A percentile compares a stretch with the other conserved stretches of the same genome.
These are phyloP conservation scores for Butyriboletus loyo DNA, from an alignment of 768 basidiomycete genomes.

Conservation along the genomic window DNA sequence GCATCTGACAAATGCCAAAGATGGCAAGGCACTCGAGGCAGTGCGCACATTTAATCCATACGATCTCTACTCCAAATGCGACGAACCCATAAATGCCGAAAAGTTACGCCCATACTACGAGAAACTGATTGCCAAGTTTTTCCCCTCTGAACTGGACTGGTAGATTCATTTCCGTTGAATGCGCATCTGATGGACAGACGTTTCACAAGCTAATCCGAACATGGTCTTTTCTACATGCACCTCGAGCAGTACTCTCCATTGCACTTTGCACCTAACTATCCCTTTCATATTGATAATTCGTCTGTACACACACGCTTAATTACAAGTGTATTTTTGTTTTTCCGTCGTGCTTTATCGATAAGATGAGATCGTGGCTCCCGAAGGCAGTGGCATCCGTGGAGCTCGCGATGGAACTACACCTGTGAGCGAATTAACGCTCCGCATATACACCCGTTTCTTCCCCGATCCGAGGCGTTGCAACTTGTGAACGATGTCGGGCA, in stretches of 20 bases:
- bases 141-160: conserved; percentile 82
- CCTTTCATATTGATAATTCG: too few relatives aligned
- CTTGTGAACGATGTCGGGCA: conserved; percentile 11
- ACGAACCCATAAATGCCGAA: conserved; percentile 59
- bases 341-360: conserved; percentile 10
- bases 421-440: neutral
- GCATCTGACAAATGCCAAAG: conserved; percentile 75
- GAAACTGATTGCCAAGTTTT: conserved; percentile 78
- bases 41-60: conserved; percentile 91
- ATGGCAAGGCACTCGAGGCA: conserved; percentile 60
- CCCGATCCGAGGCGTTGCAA: neutral
- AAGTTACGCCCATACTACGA: conserved; percentile 82
- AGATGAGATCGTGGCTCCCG: conserved; percentile 6
- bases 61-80: conserved; percentile 89
- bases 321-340: neutral
- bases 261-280: conserved; percentile 10
- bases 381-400: neutral
- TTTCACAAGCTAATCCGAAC: conserved; percentile 1
- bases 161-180: conserved; percentile 33
- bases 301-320: conserved; percentile 4
- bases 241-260: neutral
- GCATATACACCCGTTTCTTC: neutral
- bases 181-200: conserved; percentile 3
- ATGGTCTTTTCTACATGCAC: neutral
- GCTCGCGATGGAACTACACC: neutral